Base-by-base conservation (phyloP, 306 rosid genomes). In the Senna tora region DNA sequence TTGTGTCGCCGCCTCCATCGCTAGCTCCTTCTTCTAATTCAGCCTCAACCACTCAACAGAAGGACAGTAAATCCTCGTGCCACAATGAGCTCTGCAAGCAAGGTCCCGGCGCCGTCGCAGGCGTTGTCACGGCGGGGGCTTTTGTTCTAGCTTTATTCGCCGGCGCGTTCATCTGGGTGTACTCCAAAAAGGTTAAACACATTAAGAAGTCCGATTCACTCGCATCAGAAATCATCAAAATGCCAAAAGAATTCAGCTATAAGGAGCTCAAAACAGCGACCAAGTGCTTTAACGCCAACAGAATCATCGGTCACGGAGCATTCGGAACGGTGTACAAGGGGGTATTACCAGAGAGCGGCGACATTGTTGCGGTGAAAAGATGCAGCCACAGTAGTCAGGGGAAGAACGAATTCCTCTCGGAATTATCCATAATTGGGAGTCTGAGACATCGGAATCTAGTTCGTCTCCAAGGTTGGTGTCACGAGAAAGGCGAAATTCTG, bases 291-390 rank as follows among this genome's bases (percentile, higher is more conserved):
- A 91, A 86, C 67, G 86, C 82, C 5, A 95, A 89, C 45, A 81
- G 93, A 79, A 84, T 88, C 30, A 91, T 95, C 20, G 99, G 99
- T 67, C 84, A 91, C 16, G 99, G 99, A 5, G 99, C 99, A 0
- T 91, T 95, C 67, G 99, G 99, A 38, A 88, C 90, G 0, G 99
- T 95, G 25, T 95, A 91, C 59, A 91, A 95, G 71, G 99, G 99
- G 2, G 74, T 95, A 75, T 65, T 95, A 34, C 69, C 91, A 10
- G 96, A 86, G 54, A 91, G 83, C 52, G 97, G 97, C 20, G 96
- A 87, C 78, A 85, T 92, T 79, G 84, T 95, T 14, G 99, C 99
- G 0, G 99, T 95, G 70, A 95, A 95, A 78, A 84, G 96, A 65
- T 95, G 99, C 32, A 89, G 96, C 71, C 96, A 95, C 36, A 89